Base-by-base conservation (phyloP, 2,329 filamentous ascomycete genomes). In the Pseudogymnoascus verrucosus region DNA sequence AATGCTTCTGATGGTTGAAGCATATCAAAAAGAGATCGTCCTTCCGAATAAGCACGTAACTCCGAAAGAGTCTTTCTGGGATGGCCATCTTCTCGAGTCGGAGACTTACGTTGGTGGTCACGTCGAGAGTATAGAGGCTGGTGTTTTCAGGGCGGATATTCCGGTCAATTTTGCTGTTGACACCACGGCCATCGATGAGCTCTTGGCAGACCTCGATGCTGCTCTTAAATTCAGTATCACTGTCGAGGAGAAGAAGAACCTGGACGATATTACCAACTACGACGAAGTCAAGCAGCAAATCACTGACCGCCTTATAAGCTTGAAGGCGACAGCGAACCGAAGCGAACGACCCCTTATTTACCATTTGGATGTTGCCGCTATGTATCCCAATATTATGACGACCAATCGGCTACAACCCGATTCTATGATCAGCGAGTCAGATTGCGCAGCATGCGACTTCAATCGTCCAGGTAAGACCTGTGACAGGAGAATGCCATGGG, bases 361-460 rank as follows among this genome's bases (percentile, higher is more conserved):
- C 77, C 95, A 99, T 81, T 80, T 99, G 78, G 95, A 99, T 73
- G 96, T 99, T 64, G 95, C 95, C 16, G 97, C 95, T 65, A 99
- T 99, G 95, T 99, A 99, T 74, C 95, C 95, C 8, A 99, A 99
- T 76, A 99, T 99, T 75, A 99, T 99, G 96, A 99, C 96, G 1
- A 99, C 95, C 1, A 99, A 99, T 75, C 89, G 95, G 74, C 77
- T 99, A 57, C 95, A 99, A 70, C 95, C 95, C 0, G 95, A 99
- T 75, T 98, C 95, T n/a, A 96, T 99, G 92, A 96, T 99, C 62
- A 82, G 93, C 59, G 96, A 99, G 74, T 91, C 93, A 0, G 91
- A 96, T 71, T 99, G 96, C 71, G 95, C 95, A 2, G 93, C 95
- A 10, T 99, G 96, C 76, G 96, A 99, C 74, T 99, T 99, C 80